Evolutionary conservation across 495 filamentous ascomycete species (phyloP).

Genomic region (Xylaria bambusicola): DNA sequence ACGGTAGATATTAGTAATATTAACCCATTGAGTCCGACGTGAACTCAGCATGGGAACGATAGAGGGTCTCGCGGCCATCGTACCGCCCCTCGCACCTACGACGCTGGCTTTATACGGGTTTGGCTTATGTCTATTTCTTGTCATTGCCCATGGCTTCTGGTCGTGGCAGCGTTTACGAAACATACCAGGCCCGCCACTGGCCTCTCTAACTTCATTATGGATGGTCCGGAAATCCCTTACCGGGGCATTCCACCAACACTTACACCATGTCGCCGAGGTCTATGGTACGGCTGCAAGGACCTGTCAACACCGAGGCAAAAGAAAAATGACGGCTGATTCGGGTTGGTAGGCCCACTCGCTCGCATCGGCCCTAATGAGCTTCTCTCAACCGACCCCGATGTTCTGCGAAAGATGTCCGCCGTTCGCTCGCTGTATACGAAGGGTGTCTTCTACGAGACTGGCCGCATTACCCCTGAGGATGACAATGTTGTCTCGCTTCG

Average conservation of each 20-base stretch:
- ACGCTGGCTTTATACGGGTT: conserved; percentile 6
- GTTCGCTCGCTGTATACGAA: conserved; percentile 34
- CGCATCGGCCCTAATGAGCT: conserved; percentile 48
- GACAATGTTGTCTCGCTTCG: conserved; percentile 33
- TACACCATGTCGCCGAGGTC: conserved; percentile 17
- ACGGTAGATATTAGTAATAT: neutral
- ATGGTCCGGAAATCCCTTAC: conserved; percentile 18
- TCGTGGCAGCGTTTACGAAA: conserved; percentile 29
- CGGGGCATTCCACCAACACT: conserved; percentile 14
- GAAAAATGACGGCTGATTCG: neutral
- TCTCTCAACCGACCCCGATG: conserved; percentile 41
- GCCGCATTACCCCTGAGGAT: conserved; percentile 24
- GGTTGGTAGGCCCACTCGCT: conserved; percentile 38
- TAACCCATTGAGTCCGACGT: conserved; percentile 5
- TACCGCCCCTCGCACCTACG: neutral
- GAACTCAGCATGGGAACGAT: conserved; percentile 2
- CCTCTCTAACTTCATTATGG: conserved; percentile 17
- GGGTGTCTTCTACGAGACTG: conserved; percentile 35
- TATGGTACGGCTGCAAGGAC: conserved; percentile 2
- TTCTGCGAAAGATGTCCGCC: conserved; percentile 33
- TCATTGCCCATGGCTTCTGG: conserved; percentile 2
- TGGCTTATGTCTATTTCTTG: conserved; percentile 1
- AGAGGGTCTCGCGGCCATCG: neutral
- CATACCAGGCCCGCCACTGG: conserved; percentile 26
- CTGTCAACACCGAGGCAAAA: neutral